A percentile compares a stretch with the other conserved stretches of the same genome.
Evolutionary conservation across 345 rosid species (phyloP).

Genomic region (Stellera chamaejasme): DNA sequence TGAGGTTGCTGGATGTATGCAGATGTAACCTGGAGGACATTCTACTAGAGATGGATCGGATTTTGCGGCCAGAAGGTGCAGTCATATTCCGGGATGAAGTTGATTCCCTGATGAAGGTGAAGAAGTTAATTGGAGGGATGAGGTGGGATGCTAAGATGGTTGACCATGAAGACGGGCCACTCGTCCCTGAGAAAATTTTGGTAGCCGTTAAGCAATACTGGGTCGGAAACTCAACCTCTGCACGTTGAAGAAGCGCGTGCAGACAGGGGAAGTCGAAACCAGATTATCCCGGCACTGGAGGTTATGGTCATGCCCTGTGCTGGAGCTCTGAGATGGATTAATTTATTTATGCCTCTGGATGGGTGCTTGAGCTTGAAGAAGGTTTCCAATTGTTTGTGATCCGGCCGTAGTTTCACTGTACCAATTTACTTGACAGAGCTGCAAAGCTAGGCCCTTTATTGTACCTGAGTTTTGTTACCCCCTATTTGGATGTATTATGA

Average conservation of each 20-base stretch:
- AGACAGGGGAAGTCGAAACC: background rate
- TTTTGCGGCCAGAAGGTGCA: conserved; percentile 96
- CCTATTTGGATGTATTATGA: too few relatives aligned
- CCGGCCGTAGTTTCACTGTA: too few relatives aligned
- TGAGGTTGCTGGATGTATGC: conserved; percentile 5
- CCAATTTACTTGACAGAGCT: too few relatives aligned
- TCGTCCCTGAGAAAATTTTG: conserved; percentile 81
- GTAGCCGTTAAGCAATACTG: conserved; percentile 96
- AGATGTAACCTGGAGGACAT: conserved; percentile 87
- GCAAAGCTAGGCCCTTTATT: too few relatives aligned
- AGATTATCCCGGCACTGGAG: background rate
- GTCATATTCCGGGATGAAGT: conserved; percentile 88
- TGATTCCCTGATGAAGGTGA: conserved; percentile 68
- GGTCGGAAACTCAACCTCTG: conserved; percentile 76
- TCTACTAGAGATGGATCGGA: conserved; percentile 95
- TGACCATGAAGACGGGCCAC: conserved; percentile 98
- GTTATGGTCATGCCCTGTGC: conserved; percentile 2
- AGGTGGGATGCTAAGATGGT: conserved; percentile 93
- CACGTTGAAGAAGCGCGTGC: conserved; percentile 18
- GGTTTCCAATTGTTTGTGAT: too few relatives aligned
- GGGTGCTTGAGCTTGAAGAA: too few relatives aligned
- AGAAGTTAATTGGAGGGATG: conserved; percentile 75
- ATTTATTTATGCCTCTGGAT: conserved; percentile 13
- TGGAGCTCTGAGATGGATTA: conserved; percentile 8
- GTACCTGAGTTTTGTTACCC: too few relatives aligned